Evolutionary conservation across 148 eudicot genomes (phyloP), one percentile per base, ranked within the genome.

Genomic region (Camellia granthamiana): DNA sequence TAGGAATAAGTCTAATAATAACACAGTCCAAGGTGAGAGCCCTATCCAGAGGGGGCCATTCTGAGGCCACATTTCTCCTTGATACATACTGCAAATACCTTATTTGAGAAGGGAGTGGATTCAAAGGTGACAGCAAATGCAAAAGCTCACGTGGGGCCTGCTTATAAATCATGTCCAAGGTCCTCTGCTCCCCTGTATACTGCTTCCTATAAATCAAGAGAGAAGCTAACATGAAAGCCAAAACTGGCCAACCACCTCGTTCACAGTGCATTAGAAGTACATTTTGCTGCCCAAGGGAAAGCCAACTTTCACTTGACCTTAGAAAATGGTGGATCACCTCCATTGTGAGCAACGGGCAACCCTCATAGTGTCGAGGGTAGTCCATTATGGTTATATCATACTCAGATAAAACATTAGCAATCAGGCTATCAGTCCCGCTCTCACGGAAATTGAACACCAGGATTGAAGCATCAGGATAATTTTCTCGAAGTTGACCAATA

Each of bases 301-400:
- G 96, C 98, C 98, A 95, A 80, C 97, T 91, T 82, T 95, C 98
- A 79, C 94, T 83, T 38, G 97, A 95, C 78, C 93, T 87, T 19
- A 95, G 77, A 85, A 90, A 93, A 85, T 93, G 96, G 84, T 95
- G 93, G 63, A 95, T 84, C 69, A 93, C 85, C 85, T 95, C 98
- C 88, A 95, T 87, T 51, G 94, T 78, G 69, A 93, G 98, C 75
- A 93, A 77, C 10, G 97, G 97, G 75, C 94, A 89, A 62, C 98
- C 93, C 83, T 91, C 93, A 76, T 95, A 91, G 6, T 93, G 92
- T 46, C 90, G 78, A 65, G 98, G 98, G 79, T 93, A 95, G 79
- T 93, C 98, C 94, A 93, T 93, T 72, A 90, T 86, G 64, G 98
- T 95, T 85, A 95, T 85, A 85, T 88, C 92, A 81, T 89, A 88